Conservation (phyloP, 1,284 basidiomycete genomes). For the Pseudozyma tsukubaensis region DNA sequence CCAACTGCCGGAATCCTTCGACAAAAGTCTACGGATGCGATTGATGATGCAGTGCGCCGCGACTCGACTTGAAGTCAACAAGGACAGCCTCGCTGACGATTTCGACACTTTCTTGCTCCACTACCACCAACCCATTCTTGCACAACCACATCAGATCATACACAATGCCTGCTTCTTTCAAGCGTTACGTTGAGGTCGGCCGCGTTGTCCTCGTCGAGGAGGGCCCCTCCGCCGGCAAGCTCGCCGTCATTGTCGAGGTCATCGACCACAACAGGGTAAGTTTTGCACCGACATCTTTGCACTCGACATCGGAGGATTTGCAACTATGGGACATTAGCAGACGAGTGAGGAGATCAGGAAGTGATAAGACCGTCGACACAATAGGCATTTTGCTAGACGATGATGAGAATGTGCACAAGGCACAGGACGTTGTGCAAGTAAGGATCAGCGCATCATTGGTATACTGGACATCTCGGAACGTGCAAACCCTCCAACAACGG, state of each 20-base stretch:
- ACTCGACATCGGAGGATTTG: conserved; percentile 2
- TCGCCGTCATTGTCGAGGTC: conserved; percentile 96
- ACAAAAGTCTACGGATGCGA: conserved; percentile 11
- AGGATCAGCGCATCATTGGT: neutral
- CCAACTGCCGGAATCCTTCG: too few species aligned
- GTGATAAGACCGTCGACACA: neutral
- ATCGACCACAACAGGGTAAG: conserved; percentile 98
- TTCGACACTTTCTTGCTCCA: conserved; percentile 7
- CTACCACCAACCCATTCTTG: neutral
- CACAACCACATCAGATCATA: conserved; percentile 26
- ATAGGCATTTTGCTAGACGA: neutral
- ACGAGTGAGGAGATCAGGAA: neutral
- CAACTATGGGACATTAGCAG: neutral
- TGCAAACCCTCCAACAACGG: too few species aligned
- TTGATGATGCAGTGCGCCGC: conserved; percentile 2
- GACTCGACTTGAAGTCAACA: neutral
- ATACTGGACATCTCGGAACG: too few species aligned
- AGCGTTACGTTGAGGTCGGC: conserved; percentile 97
- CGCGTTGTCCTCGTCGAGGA: conserved; percentile 95
- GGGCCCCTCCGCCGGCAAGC: conserved; percentile 85
- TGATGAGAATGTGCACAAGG: neutral
- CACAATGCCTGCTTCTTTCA: conserved; percentile 74
- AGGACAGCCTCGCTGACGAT: conserved; percentile 21
- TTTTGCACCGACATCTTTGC: conserved; percentile 27
- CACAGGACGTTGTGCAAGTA: neutral